Evolutionary conservation across 2,329 filamentous ascomycete genomes (phyloP).

Genomic region (Zopfia rhizophila): DNA sequence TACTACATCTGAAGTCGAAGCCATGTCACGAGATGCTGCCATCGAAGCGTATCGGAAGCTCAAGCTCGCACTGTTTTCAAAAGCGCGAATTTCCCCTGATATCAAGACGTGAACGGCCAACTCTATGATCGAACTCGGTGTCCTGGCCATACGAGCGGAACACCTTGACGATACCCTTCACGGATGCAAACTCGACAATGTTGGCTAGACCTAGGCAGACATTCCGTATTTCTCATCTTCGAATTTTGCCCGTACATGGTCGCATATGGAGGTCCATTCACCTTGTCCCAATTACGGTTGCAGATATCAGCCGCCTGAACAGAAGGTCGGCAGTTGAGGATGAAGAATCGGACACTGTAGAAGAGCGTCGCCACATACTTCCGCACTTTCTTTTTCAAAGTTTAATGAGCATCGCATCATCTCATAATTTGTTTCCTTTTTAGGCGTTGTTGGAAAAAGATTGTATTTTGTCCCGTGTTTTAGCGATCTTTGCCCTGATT

Average conservation of each 20-base stretch:
- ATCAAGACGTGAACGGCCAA: background rate
- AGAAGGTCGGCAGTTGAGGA: too few relatives aligned
- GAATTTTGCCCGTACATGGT: too few relatives aligned
- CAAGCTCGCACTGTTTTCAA: conserved; percentile 44
- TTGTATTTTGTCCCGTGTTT: conserved; percentile 4
- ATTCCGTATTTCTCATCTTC: too few relatives aligned
- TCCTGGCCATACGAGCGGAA: too few relatives aligned
- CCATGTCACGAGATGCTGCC: conserved; percentile 35
- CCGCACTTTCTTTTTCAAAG: too few relatives aligned
- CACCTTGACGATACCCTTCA: too few relatives aligned
- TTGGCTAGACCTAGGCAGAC: background rate
- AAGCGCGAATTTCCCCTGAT: conserved; percentile 38
- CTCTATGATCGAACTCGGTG: background rate
- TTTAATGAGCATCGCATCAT: background rate
- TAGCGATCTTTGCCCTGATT: conserved; percentile 5
- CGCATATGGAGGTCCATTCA: too few relatives aligned
- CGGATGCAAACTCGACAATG: background rate
- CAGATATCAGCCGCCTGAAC: too few relatives aligned
- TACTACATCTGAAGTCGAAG: conserved; percentile 24
- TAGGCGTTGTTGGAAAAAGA: conserved; percentile 8
- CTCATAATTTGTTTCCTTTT: background rate
- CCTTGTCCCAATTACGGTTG: too few relatives aligned
- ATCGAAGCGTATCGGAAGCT: conserved; percentile 48
- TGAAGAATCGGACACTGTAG: too few relatives aligned
- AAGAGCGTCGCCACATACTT: too few relatives aligned